Percentiles rank a stretch among this genome's conserved stretches.
Conservation (phyloP, 345 rosid species). For the Microthlaspi erraticum region DNA sequence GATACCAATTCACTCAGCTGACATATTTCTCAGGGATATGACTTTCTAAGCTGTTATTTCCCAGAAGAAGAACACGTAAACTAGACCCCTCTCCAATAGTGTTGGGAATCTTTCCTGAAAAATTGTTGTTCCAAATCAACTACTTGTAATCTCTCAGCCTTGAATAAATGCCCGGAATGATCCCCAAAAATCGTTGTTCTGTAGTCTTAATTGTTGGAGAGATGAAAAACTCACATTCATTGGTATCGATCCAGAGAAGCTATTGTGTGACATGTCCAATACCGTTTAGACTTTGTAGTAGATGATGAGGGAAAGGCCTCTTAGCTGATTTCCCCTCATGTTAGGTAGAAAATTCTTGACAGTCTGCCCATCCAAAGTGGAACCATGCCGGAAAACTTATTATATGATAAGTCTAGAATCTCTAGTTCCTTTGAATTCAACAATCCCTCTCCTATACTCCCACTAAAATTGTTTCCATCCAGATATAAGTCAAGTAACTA, state of each 20-base stretch:
- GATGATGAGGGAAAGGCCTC: neutral
- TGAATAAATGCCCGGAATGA: neutral
- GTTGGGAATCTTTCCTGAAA: neutral
- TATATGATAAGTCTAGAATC: neutral
- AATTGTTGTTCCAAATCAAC: conserved; percentile 7
- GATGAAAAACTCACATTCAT: neutral
- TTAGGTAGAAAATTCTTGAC: neutral
- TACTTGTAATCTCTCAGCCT: neutral
- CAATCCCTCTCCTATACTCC: neutral
- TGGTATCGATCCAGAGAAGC: neutral
- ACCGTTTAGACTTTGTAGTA: neutral
- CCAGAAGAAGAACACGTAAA: neutral
- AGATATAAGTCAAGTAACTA: neutral
- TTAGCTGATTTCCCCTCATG: conserved; percentile 1
- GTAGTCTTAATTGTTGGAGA: neutral
- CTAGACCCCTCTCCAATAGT: neutral
- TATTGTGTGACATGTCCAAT: neutral
- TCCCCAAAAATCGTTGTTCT: neutral
- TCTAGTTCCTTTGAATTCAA: neutral
- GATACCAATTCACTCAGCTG: neutral
- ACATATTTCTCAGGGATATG: neutral
- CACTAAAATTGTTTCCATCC: conserved; percentile 1
- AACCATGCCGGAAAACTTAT: neutral
- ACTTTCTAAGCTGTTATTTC: neutral
- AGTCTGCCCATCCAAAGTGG: neutral